These are phyloP conservation scores for Discostella stelligera DNA, from an alignment of 352 stramenopile genomes.

Conservation along the genomic window DNA sequence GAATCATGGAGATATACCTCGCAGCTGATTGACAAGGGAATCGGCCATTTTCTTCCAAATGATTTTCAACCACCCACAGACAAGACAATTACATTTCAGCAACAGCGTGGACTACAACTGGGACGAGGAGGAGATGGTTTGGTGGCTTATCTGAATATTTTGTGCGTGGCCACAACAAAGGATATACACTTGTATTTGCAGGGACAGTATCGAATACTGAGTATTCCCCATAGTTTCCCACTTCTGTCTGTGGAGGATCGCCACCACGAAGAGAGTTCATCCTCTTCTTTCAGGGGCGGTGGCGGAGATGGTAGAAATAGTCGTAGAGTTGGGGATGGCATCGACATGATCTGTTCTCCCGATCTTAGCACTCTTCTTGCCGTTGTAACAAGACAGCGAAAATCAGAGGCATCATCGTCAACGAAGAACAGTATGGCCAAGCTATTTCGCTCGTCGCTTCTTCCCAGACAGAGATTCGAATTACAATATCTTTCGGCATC, in stretches of 20 bases:
- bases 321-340: not conserved
- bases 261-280: not conserved
- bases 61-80: not conserved
- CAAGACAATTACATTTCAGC: not conserved
- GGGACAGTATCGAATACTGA: slow-evolving; percentile 60
- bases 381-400: not conserved
- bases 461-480: slow-evolving; percentile 58
- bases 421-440: slow-evolving; percentile 16
- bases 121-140: not conserved
- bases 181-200: slow-evolving; percentile 68
- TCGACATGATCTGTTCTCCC: slow-evolving; percentile 48
- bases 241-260: not conserved
- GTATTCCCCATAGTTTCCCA: slow-evolving; percentile 23
- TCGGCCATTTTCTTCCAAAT: slow-evolving; percentile 48
- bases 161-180: slow-evolving; percentile 54
- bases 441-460: slow-evolving; percentile 53
- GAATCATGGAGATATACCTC: slow-evolving; percentile 61
- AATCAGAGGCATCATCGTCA: not conserved
- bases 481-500: slow-evolving; percentile 61
- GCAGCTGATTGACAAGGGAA: slow-evolving; percentile 56
- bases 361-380: slow-evolving; percentile 58
- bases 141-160: slow-evolving; percentile 54
- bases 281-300: not conserved
- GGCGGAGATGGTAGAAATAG: not conserved
- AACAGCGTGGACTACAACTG: not conserved